Evolutionary conservation across 768 basidiomycete species (phyloP).

Genomic region (Leccinum variicolor): DNA sequence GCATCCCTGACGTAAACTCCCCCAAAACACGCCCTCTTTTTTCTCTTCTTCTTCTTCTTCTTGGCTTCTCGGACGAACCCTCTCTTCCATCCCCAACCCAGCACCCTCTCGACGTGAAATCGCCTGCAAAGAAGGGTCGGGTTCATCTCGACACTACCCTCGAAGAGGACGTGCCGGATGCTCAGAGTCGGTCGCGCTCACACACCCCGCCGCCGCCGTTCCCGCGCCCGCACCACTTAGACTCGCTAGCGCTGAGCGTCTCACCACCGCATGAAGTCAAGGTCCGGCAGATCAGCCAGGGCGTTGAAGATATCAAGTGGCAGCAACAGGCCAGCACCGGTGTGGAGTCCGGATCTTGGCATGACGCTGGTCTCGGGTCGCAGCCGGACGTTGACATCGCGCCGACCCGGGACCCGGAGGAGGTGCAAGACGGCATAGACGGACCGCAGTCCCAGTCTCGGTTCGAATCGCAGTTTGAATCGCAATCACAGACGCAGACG

Average conservation of each 20-base stretch:
- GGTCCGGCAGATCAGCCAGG: constrained; percentile 75
- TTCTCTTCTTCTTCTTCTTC: background rate
- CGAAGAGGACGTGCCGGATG: background rate
- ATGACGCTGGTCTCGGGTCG: constrained; percentile 5
- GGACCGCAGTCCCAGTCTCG: background rate
- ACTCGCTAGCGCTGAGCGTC: constrained; percentile 36
- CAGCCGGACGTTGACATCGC: constrained; percentile 6
- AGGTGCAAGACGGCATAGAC: constrained; percentile 10
- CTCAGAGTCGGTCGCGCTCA: constrained; percentile 38
- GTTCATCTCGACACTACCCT: constrained; percentile 46
- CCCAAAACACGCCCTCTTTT: constrained; percentile 17
- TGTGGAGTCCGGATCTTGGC: background rate
- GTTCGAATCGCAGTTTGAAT: background rate
- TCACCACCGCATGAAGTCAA: constrained; percentile 81
- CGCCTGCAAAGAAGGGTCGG: constrained; percentile 77
- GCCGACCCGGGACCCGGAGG: constrained; percentile 2
- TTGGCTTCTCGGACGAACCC: background rate
- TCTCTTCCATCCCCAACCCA: constrained; percentile 16
- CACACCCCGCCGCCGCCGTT: constrained; percentile 50
- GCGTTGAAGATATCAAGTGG: constrained; percentile 78
- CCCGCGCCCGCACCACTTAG: constrained; percentile 10
- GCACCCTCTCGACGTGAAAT: constrained; percentile 42
- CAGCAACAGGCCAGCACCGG: constrained; percentile 35
- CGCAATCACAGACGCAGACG: background rate
- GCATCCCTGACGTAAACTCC: constrained; percentile 29